Base-by-base conservation (phyloP, 371 early-diverging fungal species). In the Lichtheimia ornata region DNA sequence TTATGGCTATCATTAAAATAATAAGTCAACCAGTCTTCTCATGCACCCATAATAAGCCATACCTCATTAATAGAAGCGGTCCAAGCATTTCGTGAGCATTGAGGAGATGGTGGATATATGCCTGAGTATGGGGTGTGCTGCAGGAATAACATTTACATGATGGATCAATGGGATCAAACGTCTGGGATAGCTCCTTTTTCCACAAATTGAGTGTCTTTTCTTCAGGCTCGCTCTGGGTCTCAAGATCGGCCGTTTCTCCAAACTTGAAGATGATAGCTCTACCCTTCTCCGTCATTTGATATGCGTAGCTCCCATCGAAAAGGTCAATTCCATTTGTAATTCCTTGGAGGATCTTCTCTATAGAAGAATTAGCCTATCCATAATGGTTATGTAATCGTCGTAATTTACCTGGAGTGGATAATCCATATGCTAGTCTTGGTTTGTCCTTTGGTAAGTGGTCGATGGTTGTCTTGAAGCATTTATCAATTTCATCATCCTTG, bases 41-140 rank as follows among this genome's bases (percentile, higher is more conserved):
- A 35, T 35, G 9, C 11, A 35, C 2, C 35, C 11, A 9, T 35
- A 11, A 9, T 11, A 2, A 2, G 9, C 5, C 28, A 43, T 78
- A 81, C 82, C 81, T 81, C 88, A 90, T 91, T n/a, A 93, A 64
- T 51, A 93, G 67, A 11, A 93, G 85, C 0, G 87, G 84, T 5
- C 84, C 92, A 53, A 93, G 73, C 92, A 93, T 93, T 70, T 93
- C 93, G 50, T 88, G 88, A 2, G 91, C 82, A 51, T 78, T 83
- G 50, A 91, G 61, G 35, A 93, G 74, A 61, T 93, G 93, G 67
- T 91, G 87, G 58, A 91, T 81, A 65, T 91, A 93, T 7, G 92
- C 87, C 30, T 89, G 84, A 20, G 88, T 83, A 72, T 91, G 88
- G 42, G 80, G 80, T 30, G 75, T 74, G 52, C 75, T 70, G 64